Evolutionary conservation across 2,329 filamentous ascomycete species (phyloP), one percentile per base, ranked within the genome.

Genomic region (Alternaria sp.): DNA sequence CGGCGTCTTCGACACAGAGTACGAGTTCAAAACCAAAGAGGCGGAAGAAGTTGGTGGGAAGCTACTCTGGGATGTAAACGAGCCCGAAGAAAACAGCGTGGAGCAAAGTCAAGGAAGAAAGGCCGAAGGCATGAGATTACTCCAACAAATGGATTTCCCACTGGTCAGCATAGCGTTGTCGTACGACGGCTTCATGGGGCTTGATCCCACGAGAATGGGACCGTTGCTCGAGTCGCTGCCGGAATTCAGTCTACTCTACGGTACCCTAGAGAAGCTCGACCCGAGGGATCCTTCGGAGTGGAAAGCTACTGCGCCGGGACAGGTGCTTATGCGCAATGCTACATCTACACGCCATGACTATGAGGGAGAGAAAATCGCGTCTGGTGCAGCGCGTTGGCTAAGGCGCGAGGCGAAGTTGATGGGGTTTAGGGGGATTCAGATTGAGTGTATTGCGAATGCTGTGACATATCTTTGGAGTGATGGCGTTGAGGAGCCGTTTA

Each of bases 1-100:
- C 60, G 77, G 77, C 51, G 75, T 80, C 33, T 78, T 78, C 66
- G 77, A 80, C 62, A 76, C 70, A 8, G 65, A 78, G 39, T 79
- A 78, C 60, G 34, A 62, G 21, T 80, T 70, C 73, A 77, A 74
- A 51, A 67, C 66, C 2, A 56, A 69, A 5, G 68, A 75, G 24
- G 76, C 72, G 29, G 65, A 58, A 21, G 60, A 69, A 13, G 56
- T 56, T 1, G 70, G 60, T 11, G 74, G 73, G 4, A 67, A 65
- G 26, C 54, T 72, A 2, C 71, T 69, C 61, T 76, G 72, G 68
- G 66, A 73, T 56, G 53, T 44, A 2, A 53, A 29, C 4, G 67
- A 72, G 41, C 54, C 59, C 0, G 24, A n/a, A 3, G 31, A 45
- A 6, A 26, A 31, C 3, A 59, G 62, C 24, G 55, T 71, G 3